A percentile compares a stretch with the other conserved stretches of the same genome.
Conservation (phyloP, 1,139 yeast genomes). For the Yamadazyma sp. region DNA sequence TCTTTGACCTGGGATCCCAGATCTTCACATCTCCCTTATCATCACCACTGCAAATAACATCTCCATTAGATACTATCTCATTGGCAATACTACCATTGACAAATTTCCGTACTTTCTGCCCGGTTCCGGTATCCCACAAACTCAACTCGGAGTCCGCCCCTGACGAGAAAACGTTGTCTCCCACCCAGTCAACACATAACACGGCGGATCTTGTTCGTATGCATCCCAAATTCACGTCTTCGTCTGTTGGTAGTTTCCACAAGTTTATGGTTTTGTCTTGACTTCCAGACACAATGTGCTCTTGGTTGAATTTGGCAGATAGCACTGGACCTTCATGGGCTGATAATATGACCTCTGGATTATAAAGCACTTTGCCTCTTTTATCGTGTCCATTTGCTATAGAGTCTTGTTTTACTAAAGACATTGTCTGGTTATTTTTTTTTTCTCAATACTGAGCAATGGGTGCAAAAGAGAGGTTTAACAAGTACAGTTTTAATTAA, state of each 20-base stretch:
- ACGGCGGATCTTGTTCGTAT: conserved; percentile 43
- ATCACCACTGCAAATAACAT: conserved; percentile 50
- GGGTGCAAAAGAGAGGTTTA: neutral
- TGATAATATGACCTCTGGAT: conserved; percentile 21
- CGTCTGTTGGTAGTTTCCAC: conserved; percentile 44
- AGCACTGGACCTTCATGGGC: conserved; percentile 54
- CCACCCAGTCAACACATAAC: conserved; percentile 49
- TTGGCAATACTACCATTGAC: conserved; percentile 40
- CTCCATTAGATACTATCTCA: conserved; percentile 38
- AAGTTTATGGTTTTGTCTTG: conserved; percentile 44
- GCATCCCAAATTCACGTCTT: conserved; percentile 36
- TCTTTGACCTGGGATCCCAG: conserved; percentile 66
- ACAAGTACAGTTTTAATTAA: too few relatives aligned
- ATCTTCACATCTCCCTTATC: conserved; percentile 62
- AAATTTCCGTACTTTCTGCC: conserved; percentile 53
- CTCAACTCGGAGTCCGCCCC: conserved; percentile 56
- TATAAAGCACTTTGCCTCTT: conserved; percentile 4
- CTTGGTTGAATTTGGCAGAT: conserved; percentile 40
- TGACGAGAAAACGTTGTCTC: conserved; percentile 40
- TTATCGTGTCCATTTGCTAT: neutral
- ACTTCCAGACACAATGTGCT: conserved; percentile 53
- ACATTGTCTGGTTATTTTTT: neutral
- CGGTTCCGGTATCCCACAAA: conserved; percentile 58
- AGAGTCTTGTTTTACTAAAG: neutral
- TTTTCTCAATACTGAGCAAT: neutral